These are phyloP conservation scores for Pyronema omphalodes DNA, from an alignment of 495 filamentous ascomycete genomes.

Conservation along the genomic window DNA sequence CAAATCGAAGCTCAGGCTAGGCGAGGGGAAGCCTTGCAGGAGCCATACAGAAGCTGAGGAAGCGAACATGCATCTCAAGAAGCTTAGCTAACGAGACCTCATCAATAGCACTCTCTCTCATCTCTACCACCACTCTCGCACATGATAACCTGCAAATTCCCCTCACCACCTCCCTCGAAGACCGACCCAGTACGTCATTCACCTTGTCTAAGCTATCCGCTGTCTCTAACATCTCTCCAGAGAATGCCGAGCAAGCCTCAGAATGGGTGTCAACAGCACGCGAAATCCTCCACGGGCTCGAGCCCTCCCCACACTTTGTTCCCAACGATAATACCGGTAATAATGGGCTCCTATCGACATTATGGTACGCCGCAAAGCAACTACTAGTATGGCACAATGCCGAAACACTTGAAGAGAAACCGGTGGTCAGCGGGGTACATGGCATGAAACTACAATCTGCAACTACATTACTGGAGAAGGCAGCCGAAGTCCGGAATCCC, in stretches of 20 bases:
- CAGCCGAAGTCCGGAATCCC: slow-evolving; percentile 57
- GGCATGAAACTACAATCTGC: slow-evolving; percentile 28
- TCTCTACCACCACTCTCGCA: too few species aligned
- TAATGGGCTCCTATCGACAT: not conserved
- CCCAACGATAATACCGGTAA: not conserved
- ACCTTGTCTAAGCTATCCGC: too few species aligned
- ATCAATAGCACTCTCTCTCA: too few species aligned
- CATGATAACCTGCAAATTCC: too few species aligned
- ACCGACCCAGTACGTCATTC: too few species aligned
- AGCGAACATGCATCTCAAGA: too few species aligned
- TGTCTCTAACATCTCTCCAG: not conserved
- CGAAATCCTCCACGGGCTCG: not conserved
- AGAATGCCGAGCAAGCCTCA: not conserved
- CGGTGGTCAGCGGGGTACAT: not conserved
- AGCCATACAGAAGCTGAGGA: too few species aligned
- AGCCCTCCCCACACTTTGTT: not conserved
- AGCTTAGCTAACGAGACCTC: too few species aligned
- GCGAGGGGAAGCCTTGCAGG: too few species aligned
- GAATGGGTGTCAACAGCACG: not conserved
- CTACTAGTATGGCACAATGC: slow-evolving; percentile 8
- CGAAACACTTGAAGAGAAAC: slow-evolving; percentile 9
- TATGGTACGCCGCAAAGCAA: slow-evolving; percentile 1
- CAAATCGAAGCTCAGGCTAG: too few species aligned
- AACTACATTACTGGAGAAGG: slow-evolving; percentile 54
- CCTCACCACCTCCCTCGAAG: too few species aligned